Evolutionary conservation across 2,329 filamentous ascomycete genomes (phyloP).

Genomic region (Fusarium sp.): DNA sequence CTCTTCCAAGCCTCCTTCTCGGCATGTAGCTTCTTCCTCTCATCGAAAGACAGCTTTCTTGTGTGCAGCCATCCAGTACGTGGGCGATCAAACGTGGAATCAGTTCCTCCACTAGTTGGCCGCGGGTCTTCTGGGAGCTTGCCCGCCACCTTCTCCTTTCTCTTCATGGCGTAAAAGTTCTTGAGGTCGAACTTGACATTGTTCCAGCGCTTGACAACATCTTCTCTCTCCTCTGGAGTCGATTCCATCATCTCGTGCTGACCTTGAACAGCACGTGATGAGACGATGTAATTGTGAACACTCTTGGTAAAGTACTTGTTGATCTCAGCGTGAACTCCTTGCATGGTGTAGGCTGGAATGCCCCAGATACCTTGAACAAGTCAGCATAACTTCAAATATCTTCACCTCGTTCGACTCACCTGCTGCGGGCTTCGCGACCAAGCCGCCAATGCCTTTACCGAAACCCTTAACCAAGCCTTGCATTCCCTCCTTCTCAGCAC

Average conservation of each 20-base stretch:
- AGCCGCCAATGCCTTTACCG: conserved; percentile 83
- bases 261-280: conserved; percentile 80
- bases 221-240: conserved; percentile 67
- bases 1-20: conserved; percentile 57
- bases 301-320: conserved; percentile 76
- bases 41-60: conserved; percentile 59
- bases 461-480: conserved; percentile 80
- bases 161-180: conserved; percentile 65
- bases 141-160: conserved; percentile 55
- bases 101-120: conserved; percentile 6
- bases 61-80: conserved; percentile 62
- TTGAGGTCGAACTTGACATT: conserved; percentile 68
- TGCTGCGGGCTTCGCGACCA: conserved; percentile 84
- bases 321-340: conserved; percentile 83
- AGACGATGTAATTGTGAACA: conserved; percentile 82
- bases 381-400: not conserved
- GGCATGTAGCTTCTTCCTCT: conserved; percentile 61
- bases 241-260: conserved; percentile 70
- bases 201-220: conserved; percentile 75
- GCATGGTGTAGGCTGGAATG: conserved; percentile 83
- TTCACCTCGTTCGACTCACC: conserved; percentile 57
- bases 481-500: conserved; percentile 58
- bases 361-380: conserved; percentile 66
- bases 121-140: conserved; percentile 42
- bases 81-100: conserved; percentile 42